Evolutionary conservation across 1,139 yeast genomes (phyloP).

Genomic region (Pichia terricola): DNA sequence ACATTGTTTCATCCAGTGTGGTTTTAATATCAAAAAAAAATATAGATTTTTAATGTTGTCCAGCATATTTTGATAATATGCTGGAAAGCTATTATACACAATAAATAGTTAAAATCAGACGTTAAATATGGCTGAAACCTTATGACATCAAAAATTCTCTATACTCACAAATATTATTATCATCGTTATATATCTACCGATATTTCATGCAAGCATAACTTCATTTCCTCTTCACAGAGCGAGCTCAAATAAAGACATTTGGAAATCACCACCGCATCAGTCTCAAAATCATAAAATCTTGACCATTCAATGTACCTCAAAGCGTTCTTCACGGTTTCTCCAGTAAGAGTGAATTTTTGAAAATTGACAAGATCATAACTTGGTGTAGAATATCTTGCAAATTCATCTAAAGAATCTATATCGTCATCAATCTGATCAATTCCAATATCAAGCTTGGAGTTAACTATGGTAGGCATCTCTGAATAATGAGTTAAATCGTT

Average conservation of each 20-base stretch:
- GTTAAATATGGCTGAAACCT: no score
- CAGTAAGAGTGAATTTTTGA: conserved; percentile 67
- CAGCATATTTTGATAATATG: no score
- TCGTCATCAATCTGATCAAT: neutral
- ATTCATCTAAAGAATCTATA: conserved; percentile 5
- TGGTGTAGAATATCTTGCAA: conserved; percentile 25
- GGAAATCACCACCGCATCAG: conserved; percentile 57
- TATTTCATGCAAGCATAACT: conserved; percentile 24
- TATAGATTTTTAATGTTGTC: no score
- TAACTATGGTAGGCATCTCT: conserved; percentile 48
- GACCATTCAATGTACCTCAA: conserved; percentile 86
- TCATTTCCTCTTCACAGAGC: conserved; percentile 71
- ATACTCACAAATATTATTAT: no score
- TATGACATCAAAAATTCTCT: no score
- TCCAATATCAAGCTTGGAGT: conserved; percentile 10
- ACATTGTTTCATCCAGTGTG: no score
- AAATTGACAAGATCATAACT: conserved; percentile 50
- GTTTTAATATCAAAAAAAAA: no score
- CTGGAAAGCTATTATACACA: no score
- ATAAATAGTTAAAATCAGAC: no score
- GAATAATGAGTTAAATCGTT: conserved; percentile 78
- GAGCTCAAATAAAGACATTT: conserved; percentile 78
- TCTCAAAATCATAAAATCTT: conserved; percentile 41
- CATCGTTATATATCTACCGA: neutral
- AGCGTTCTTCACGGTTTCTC: conserved; percentile 68